These are phyloP conservation scores for Xylaria sp. DNA, from an alignment of 2,329 filamentous ascomycete genomes.

Conservation along the genomic window DNA sequence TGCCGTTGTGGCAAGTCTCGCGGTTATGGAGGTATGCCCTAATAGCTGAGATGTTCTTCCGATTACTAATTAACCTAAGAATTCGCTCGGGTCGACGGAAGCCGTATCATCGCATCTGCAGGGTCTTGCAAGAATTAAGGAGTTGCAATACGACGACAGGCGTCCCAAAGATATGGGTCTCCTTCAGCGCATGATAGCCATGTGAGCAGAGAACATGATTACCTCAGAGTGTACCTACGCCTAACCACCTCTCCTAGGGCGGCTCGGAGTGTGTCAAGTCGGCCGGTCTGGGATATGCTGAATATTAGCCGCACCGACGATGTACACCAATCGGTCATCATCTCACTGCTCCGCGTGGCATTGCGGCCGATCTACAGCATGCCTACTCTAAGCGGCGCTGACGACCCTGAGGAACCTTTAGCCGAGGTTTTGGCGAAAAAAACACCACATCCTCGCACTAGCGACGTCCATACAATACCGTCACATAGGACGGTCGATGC, in stretches of 20 bases:
- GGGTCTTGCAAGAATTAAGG: conserved; percentile 53
- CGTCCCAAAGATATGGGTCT: conserved; percentile 49
- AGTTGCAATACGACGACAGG: conserved; percentile 47
- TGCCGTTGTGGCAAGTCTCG: conserved; percentile 57
- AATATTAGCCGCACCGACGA: conserved; percentile 54
- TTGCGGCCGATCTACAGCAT: conserved; percentile 55
- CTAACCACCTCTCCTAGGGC: conserved; percentile 51
- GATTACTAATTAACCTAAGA: conserved; percentile 47
- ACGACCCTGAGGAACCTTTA: conserved; percentile 44
- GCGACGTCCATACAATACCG: conserved; percentile 29
- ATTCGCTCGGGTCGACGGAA: conserved; percentile 57
- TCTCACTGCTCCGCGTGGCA: conserved; percentile 58
- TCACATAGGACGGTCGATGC: conserved; percentile 46
- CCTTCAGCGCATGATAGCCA: conserved; percentile 57
- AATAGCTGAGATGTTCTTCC: conserved; percentile 5
- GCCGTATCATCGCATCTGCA: conserved; percentile 57
- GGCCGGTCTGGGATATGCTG: conserved; percentile 53
- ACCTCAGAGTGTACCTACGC: conserved; percentile 17
- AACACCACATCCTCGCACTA: conserved; percentile 40
- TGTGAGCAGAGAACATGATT: conserved; percentile 47
- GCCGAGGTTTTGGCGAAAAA: conserved; percentile 47
- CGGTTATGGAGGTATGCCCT: conserved; percentile 56
- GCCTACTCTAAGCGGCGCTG: conserved; percentile 43
- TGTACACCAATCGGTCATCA: conserved; percentile 58
- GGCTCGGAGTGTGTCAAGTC: conserved; percentile 54